Percentiles rank a stretch among this genome's conserved stretches.
These are phyloP conservation scores for Cladophialophora carrionii DNA, from an alignment of 2,329 filamentous ascomycete genomes.

Conservation along the genomic window DNA sequence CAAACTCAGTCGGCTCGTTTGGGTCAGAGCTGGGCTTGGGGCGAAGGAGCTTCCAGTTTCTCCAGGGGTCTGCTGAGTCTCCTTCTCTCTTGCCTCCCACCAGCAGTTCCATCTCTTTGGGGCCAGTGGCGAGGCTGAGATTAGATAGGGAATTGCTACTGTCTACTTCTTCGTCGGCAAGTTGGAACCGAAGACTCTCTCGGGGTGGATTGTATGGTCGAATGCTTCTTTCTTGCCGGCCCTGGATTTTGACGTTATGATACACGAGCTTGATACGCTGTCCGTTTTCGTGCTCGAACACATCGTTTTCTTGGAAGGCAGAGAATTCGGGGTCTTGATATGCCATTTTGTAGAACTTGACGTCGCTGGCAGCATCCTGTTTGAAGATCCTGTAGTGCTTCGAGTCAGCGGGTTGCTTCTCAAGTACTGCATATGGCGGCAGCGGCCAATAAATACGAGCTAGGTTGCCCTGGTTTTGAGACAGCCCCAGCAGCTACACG, in stretches of 20 bases:
- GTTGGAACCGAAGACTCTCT: background rate
- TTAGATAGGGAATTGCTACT: background rate
- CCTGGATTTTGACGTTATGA: background rate
- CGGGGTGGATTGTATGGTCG: background rate
- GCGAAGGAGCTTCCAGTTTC: background rate
- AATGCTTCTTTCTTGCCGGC: background rate
- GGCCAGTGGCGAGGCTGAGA: background rate
- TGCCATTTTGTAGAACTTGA: conserved; percentile 3
- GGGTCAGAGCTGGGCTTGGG: background rate
- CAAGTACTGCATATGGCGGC: background rate
- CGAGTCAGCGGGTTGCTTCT: background rate
- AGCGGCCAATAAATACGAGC: background rate
- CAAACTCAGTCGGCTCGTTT: background rate
- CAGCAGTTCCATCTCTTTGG: background rate
- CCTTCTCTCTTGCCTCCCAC: background rate
- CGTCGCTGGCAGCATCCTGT: background rate
- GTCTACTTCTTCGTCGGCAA: background rate
- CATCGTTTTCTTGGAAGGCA: background rate
- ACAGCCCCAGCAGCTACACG: background rate
- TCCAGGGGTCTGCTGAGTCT: background rate
- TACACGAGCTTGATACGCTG: background rate
- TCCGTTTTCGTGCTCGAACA: background rate
- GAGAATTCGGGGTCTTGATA: background rate
- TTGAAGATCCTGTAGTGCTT: background rate
- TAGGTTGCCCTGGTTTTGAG: background rate